Percentiles rank a stretch among this genome's conserved stretches.
phyloP scores from a whole-genome alignment of 2,329 filamentous ascomycete genomes.

The Exutisphaerella laricina region DNA sequence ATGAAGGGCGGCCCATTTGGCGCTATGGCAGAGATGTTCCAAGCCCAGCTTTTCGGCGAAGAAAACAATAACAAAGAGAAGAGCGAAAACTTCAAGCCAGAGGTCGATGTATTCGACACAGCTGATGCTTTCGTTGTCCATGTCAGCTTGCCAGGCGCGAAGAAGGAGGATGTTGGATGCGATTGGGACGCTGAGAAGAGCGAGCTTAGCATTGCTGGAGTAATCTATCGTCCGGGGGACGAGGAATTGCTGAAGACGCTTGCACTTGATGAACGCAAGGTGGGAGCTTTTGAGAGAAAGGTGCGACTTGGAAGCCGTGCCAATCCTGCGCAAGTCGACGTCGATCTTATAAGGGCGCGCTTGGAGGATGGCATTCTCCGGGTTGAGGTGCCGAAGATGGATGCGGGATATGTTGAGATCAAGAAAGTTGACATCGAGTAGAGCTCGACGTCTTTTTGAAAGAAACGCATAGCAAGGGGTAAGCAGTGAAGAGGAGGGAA shows the following conservation, averaged over 20 bases:
- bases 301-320: slow-evolving; percentile 54
- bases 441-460: too few species aligned
- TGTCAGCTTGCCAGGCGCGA: slow-evolving; percentile 67
- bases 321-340: slow-evolving; percentile 59
- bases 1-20: slow-evolving; percentile 20
- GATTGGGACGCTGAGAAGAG: slow-evolving; percentile 67
- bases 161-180: slow-evolving; percentile 71
- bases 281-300: slow-evolving; percentile 69
- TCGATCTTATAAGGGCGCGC: slow-evolving; percentile 63
- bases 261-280: slow-evolving; percentile 59
- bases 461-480: background rate
- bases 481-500: background rate
- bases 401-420: slow-evolving; percentile 56
- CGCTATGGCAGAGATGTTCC: slow-evolving; percentile 32
- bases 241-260: slow-evolving; percentile 65
- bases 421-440: slow-evolving; percentile 50
- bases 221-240: slow-evolving; percentile 65
- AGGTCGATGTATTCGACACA: slow-evolving; percentile 72
- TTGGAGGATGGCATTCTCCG: slow-evolving; percentile 72
- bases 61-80: slow-evolving; percentile 24
- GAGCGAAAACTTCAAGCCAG: slow-evolving; percentile 51
- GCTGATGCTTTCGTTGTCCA: slow-evolving; percentile 62
- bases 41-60: slow-evolving; percentile 35
- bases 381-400: slow-evolving; percentile 69
- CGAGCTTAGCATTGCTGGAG: slow-evolving; percentile 62